Base-by-base conservation (phyloP, 2,329 filamentous ascomycete genomes). In the Hymenoscyphus occultus region DNA sequence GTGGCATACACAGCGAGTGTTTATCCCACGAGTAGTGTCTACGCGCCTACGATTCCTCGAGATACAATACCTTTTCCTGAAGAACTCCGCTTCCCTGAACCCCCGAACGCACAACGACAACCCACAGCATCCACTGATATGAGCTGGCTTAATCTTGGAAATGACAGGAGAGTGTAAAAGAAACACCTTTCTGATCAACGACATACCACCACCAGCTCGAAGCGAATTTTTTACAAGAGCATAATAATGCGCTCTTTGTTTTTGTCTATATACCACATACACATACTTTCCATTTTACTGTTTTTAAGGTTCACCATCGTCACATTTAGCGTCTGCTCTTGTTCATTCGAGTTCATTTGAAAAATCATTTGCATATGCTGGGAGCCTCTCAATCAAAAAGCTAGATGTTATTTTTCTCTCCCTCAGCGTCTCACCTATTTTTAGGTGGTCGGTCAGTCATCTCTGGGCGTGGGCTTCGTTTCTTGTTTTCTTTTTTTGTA, bases 81-180 rank as follows among this genome's bases (percentile, higher is more conserved):
- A 35, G 63, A 68, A 57, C 51, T 67, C 35, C 65, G 64, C 35
- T 68, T 71, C 48, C 66, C 66, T 58, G 42, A 70, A 66, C 64
- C 62, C 42, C 68, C 70, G 31, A 61, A 64, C 5, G 19, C 62
- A 14, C 63, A 65, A 57, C 66, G 40, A 59, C 63, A 51, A 56
- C 65, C 62, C n/a, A 28, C 58, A 9, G 63, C 63, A 39, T 82
- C 83, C 13, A 83, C 82, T 60, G 90, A 93, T 75, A 91, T 93
- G 88, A 91, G 89, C 77, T 93, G 90, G 90, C 78, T 93, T 68
- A 92, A 93, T 73, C 81, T 93, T 19, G 87, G 86, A 19, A 51
- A 59, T 39, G 57, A 56, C 10, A 39, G 28, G 28, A 62, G 60
- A 42, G 19, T 32, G 32, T 61, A 45, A 56, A 56, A 10, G 10